phyloP scores from a whole-genome alignment of 2,329 filamentous ascomycete genomes.

The Aspergillus fischeri region DNA sequence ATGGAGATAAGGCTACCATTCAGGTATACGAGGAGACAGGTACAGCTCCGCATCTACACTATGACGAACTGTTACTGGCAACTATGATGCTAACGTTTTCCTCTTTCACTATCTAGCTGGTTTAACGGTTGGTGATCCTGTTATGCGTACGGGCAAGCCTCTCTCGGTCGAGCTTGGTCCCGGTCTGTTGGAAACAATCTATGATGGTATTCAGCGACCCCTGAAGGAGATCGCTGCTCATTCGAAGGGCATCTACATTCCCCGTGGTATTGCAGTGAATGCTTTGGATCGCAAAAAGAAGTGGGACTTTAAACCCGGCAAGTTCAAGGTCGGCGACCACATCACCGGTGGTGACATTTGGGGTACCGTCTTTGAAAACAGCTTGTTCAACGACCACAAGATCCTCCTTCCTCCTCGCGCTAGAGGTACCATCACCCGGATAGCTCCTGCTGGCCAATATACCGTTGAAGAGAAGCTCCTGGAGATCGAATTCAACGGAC shows the following conservation, averaged over 20 bases:
- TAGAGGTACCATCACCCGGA: slow-evolving; percentile 85
- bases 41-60: slow-evolving; percentile 34
- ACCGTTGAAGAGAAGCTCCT: slow-evolving; percentile 91
- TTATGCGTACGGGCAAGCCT: slow-evolving; percentile 85
- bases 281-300: slow-evolving; percentile 87
- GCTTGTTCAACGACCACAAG: slow-evolving; percentile 86
- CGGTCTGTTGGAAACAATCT: slow-evolving; percentile 97
- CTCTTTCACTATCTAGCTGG: slow-evolving; percentile 54
- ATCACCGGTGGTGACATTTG: slow-evolving; percentile 95
- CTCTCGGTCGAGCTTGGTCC: slow-evolving; percentile 96
- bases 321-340: slow-evolving; percentile 91
- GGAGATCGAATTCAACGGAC: slow-evolving; percentile 94
- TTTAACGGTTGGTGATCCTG: slow-evolving; percentile 92
- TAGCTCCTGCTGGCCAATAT: slow-evolving; percentile 84
- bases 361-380: slow-evolving; percentile 94
- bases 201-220: slow-evolving; percentile 97
- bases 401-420: slow-evolving; percentile 88
- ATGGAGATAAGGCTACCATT: slow-evolving; percentile 89
- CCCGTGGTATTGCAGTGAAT: slow-evolving; percentile 83
- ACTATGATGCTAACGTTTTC: slow-evolving; percentile 5
- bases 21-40: slow-evolving; percentile 99
- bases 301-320: slow-evolving; percentile 87
- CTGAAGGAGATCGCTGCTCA: slow-evolving; percentile 75
- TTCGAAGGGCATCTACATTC: slow-evolving; percentile 92
- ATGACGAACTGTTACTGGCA: slow-evolving; percentile 3